Evolutionary conservation across 169 alveolate species (phyloP).

Genomic region (Plasmodium knowlesi): DNA sequence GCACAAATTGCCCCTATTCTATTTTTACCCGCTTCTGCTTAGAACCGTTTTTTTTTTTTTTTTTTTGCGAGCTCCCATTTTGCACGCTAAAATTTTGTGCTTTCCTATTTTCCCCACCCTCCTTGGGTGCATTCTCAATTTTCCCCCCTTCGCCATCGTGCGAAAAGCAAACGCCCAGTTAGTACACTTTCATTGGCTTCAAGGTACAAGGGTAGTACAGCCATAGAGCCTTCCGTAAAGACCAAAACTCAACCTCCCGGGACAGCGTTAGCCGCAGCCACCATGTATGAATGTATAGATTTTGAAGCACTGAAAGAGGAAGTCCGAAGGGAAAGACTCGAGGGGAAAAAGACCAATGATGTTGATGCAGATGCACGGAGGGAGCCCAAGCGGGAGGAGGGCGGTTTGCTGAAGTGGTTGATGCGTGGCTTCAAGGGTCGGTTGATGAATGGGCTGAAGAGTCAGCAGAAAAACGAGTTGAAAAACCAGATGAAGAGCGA

Average conservation of each 20-base stretch:
- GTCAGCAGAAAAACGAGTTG: background rate
- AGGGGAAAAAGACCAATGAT: background rate
- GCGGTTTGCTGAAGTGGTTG: background rate
- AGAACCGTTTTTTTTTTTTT: background rate
- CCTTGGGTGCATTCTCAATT: background rate
- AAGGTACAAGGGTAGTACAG: background rate
- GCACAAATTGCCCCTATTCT: background rate
- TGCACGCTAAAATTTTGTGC: background rate
- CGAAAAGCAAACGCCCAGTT: background rate
- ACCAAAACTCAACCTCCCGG: background rate
- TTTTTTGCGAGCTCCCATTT: background rate
- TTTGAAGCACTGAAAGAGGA: conserved; percentile 42
- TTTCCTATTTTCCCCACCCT: background rate
- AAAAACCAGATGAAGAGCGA: too few relatives aligned
- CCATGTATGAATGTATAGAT: conserved; percentile 27
- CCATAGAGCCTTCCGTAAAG: background rate
- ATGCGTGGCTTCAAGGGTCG: background rate
- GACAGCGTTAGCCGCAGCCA: background rate
- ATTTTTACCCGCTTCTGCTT: background rate
- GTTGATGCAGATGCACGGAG: background rate
- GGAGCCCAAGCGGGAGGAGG: background rate
- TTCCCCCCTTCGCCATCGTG: background rate
- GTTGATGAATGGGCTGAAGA: background rate
- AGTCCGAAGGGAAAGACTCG: background rate
- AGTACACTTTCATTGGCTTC: background rate